phyloP scores from a whole-genome alignment of 352 stramenopile genomes.

The Pelagophyceae sp. region DNA sequence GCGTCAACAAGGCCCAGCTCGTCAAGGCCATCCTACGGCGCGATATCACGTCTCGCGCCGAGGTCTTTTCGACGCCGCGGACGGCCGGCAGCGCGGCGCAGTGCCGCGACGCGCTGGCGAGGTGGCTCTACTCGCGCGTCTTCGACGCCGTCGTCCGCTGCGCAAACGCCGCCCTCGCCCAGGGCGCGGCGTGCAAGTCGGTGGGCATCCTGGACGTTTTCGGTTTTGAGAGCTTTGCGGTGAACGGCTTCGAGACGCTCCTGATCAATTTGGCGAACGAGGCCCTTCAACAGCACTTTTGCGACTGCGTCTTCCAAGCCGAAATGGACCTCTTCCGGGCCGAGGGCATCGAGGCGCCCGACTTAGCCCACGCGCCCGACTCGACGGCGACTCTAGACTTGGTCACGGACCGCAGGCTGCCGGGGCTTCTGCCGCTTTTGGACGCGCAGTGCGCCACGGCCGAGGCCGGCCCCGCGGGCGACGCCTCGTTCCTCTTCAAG shows the following conservation, averaged over 20 bases:
- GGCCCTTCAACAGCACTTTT: slow-evolving; percentile 25
- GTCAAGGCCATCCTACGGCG: too few species aligned
- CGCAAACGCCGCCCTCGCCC: slow-evolving; percentile 60
- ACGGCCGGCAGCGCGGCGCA: slow-evolving; percentile 30
- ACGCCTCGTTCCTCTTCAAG: slow-evolving; percentile 21
- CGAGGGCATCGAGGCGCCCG: slow-evolving; percentile 30
- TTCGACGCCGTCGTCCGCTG: slow-evolving; percentile 88
- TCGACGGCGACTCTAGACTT: slow-evolving; percentile 23
- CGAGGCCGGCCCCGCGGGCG: not conserved
- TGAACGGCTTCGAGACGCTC: slow-evolving; percentile 40
- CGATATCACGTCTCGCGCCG: slow-evolving; percentile 39
- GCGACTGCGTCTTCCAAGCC: slow-evolving; percentile 32
- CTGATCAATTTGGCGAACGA: slow-evolving; percentile 74
- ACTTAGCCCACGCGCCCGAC: slow-evolving; percentile 15
- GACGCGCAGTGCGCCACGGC: slow-evolving; percentile 11
- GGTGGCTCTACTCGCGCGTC: slow-evolving; percentile 79
- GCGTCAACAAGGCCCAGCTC: too few species aligned
- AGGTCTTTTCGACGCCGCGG: slow-evolving; percentile 41
- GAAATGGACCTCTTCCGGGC: slow-evolving; percentile 32
- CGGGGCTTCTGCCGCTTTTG: slow-evolving; percentile 2
- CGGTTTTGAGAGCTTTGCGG: slow-evolving; percentile 57
- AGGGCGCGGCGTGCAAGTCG: slow-evolving; percentile 35
- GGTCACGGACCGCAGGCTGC: slow-evolving; percentile 30
- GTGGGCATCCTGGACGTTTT: slow-evolving; percentile 68
- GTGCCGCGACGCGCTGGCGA: slow-evolving; percentile 73